These are phyloP conservation scores for Aspergillus campestris DNA, from an alignment of 495 filamentous ascomycete genomes.

Conservation along the genomic window DNA sequence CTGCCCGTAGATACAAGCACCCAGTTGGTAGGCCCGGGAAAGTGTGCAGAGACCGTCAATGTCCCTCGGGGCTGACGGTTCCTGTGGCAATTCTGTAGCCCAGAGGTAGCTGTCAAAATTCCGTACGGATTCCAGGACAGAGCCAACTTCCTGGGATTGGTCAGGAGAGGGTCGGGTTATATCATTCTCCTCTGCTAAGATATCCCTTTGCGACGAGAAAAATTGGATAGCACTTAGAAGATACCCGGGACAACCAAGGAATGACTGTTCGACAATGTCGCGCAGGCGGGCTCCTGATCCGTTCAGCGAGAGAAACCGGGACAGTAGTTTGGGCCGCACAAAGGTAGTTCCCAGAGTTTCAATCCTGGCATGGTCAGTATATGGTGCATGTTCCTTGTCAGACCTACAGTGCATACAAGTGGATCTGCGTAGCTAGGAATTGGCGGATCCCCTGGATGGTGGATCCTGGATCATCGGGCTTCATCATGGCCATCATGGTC, in stretches of 20 bases:
- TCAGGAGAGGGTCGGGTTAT: not conserved
- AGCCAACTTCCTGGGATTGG: slow-evolving; percentile 7
- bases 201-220: slow-evolving; percentile 25
- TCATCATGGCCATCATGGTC: slow-evolving; percentile 23
- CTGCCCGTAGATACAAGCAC: slow-evolving; percentile 23
- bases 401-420: slow-evolving; percentile 4
- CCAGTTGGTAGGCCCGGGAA: slow-evolving; percentile 24
- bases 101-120: slow-evolving; percentile 29
- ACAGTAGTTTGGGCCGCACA: slow-evolving; percentile 31
- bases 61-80: slow-evolving; percentile 18
- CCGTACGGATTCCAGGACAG: slow-evolving; percentile 15
- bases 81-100: slow-evolving; percentile 25
- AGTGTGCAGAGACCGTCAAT: slow-evolving; percentile 14
- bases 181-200: slow-evolving; percentile 9
- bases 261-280: slow-evolving; percentile 29
- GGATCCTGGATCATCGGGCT: slow-evolving; percentile 4
- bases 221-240: slow-evolving; percentile 26
- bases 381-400: not conserved
- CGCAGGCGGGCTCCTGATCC: slow-evolving; percentile 7
- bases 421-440: slow-evolving; percentile 17
- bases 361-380: slow-evolving; percentile 19
- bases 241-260: slow-evolving; percentile 35
- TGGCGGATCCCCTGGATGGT: slow-evolving; percentile 14
- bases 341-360: slow-evolving; percentile 37
- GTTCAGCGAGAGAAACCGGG: slow-evolving; percentile 13